Evolutionary conservation across 371 early-diverging fungal species (phyloP), one percentile per base, ranked within the genome.

Genomic region (Apophysomyces sp.): DNA sequence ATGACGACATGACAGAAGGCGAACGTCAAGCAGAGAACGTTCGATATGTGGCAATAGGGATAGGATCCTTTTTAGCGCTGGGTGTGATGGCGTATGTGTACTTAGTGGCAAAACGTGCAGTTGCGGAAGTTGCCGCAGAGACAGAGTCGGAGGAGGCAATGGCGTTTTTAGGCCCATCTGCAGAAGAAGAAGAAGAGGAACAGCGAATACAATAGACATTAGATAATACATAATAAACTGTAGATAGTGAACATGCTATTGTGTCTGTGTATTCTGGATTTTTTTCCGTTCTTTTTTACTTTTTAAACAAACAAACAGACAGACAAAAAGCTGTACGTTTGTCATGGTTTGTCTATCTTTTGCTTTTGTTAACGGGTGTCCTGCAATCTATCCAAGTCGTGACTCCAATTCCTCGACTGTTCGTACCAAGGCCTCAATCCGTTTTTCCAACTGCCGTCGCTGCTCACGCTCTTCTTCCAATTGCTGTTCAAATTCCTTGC

Each of bases 21-120:
- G 69, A 73, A 27, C 63, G 59, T 0, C 71, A 71, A 5, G 72
- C 66, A 2, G 76, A 71, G 5, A 71, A 63, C 3, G 66, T 69
- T 0, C 73, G 81, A 29, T 66, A 77, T 9, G 44, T 76, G 11
- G 62, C 78, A 1, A 65, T 80, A 55, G 57, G 82, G 0, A 24
- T 74, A 12, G 79, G 87, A 2, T 69, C 80, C 2, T 28, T 79
- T 0, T 39, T 89, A 2, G 84, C 83, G 1, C 62, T 83, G 29
- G 82, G 69, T n/a, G 86, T 88, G 2, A 77, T 88, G 54, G 68
- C 65, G 0, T 89, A 89, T 66, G 66, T 90, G 2, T 86, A 86
- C 63, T n/a, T 72, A 2, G 57, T 84, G 6, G 82, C 88, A 15
- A 77, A 75, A 30, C 73, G 71, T 5, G 82, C 76, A 16, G 74